Evolutionary conservation across 805 yeast species (phyloP).

Genomic region (Wickerhamomyces sydowiorum): DNA sequence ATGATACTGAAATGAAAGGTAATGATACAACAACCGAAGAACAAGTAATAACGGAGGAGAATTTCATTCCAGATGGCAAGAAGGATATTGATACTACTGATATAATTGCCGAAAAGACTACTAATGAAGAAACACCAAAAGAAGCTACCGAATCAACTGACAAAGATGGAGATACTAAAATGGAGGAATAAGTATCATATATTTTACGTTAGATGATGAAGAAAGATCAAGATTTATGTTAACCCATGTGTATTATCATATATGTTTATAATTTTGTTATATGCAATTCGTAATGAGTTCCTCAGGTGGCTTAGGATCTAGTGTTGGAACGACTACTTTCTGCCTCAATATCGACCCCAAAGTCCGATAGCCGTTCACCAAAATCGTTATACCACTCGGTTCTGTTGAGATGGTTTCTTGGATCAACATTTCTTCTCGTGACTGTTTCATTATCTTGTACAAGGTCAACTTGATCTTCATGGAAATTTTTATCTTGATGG

Average conservation of each 20-base stretch:
- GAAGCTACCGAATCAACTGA: constrained; percentile 12
- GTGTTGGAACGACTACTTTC: constrained; percentile 26
- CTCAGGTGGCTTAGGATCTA: background rate
- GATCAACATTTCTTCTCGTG: constrained; percentile 15
- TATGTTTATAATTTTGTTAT: background rate
- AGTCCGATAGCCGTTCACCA: constrained; percentile 83
- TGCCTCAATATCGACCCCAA: constrained; percentile 78
- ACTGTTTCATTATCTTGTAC: constrained; percentile 20
- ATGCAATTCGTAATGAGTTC: too few species aligned
- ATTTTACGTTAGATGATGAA: too few species aligned
- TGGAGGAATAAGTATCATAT: too few species aligned
- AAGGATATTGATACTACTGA: constrained; percentile 11
- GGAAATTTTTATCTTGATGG: constrained; percentile 27
- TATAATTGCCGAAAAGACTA: constrained; percentile 10
- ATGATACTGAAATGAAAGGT: constrained; percentile 37
- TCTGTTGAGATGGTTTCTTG: constrained; percentile 20
- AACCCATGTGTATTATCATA: background rate
- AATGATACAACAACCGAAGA: constrained; percentile 39
- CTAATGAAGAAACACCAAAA: constrained; percentile 4
- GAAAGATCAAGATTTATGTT: constrained; percentile 3
- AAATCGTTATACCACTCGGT: constrained; percentile 65
- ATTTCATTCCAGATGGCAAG: constrained; percentile 24
- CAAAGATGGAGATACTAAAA: constrained; percentile 27
- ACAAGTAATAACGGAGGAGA: constrained; percentile 20
- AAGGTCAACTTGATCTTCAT: background rate